A percentile compares a stretch with the other conserved stretches of the same genome.
These are phyloP conservation scores for Irpex sp. DNA, from an alignment of 1,284 basidiomycete species.

Conservation along the genomic window DNA sequence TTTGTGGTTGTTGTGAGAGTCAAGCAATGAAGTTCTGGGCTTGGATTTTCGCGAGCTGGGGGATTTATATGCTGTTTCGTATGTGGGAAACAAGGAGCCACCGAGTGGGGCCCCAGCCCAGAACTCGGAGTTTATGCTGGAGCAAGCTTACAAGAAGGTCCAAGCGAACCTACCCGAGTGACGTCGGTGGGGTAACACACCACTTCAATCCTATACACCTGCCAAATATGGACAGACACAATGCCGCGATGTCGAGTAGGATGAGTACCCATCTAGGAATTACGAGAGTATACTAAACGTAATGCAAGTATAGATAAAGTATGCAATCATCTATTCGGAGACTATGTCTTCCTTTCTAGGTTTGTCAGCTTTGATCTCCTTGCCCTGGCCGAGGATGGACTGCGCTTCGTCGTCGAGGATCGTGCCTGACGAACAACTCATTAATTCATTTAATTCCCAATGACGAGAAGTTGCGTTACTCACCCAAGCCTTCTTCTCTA, in stretches of 20 bases:
- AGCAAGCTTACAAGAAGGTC: too few species aligned
- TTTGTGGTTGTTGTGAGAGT: neutral
- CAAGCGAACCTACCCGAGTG: neutral
- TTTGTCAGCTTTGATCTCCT: conserved; percentile 71
- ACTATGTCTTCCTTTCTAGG: conserved; percentile 87
- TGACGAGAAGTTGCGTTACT: conserved; percentile 19
- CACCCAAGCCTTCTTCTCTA: conserved; percentile 76
- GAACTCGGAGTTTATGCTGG: neutral
- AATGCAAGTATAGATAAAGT: neutral
- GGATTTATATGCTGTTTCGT: neutral
- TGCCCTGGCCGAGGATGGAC: conserved; percentile 70
- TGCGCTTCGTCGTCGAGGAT: conserved; percentile 73
- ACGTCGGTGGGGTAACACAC: neutral
- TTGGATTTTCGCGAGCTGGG: neutral
- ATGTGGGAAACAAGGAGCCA: neutral
- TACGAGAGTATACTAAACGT: neutral
- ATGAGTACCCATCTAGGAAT: neutral
- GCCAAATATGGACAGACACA: neutral
- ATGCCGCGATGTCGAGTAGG: neutral
- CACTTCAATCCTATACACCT: neutral
- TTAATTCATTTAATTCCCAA: conserved; percentile 9
- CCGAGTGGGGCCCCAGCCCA: neutral
- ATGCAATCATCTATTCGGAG: conserved; percentile 48
- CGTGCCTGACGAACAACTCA: conserved; percentile 43
- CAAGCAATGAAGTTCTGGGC: neutral